Evolutionary conservation across 2,329 filamentous ascomycete genomes (phyloP), one percentile per base, ranked within the genome.

Genomic region (Fusarium armeniacum): DNA sequence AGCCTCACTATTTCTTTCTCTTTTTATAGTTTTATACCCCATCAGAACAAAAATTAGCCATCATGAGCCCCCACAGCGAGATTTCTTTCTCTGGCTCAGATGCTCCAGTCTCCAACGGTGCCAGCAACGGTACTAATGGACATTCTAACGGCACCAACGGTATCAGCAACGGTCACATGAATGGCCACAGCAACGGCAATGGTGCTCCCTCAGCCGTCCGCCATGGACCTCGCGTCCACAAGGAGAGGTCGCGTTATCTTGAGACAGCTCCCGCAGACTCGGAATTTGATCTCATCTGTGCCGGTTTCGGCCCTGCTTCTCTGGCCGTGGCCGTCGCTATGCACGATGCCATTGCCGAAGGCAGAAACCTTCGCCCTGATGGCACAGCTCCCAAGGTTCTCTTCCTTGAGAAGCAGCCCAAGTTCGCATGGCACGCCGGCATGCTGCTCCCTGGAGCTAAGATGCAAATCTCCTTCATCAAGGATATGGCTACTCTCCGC

Each of bases 401-500:
- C 45, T 98, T 98, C 80, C 81, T 98, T 26, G 95, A 98, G 83
- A 91, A 92, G 79, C 95, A 98, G 81, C 76, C 84, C 33, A 83
- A 86, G 49, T 98, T 98, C 77, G 89, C 92, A 62, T 98, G 95
- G 95, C 95, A 98, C 80, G 90, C 93, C 1, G 95, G 95, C 63
- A 98, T 98, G 95, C 89, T 98, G 62, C 87, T 98, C 5, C 93
- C 94, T 0, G 94, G 94, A 7, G 93, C 94, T 54, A 94, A 92
- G 82, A 98, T 98, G 95, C 95, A 98, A 78, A 98, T 98, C 73
- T 97, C 93, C 12, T 98, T 97, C 83, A 87, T 98, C 82, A 98
- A 98, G 83, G 95, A 98, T 78, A 88, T 98, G 79, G 95, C 95
- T 5, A 96, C 93, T 5, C 85, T 97, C 72, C 88, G 95, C 61